Evolutionary conservation across 2,329 filamentous ascomycete genomes (phyloP).

Genomic region (Sarocladium oryzae): DNA sequence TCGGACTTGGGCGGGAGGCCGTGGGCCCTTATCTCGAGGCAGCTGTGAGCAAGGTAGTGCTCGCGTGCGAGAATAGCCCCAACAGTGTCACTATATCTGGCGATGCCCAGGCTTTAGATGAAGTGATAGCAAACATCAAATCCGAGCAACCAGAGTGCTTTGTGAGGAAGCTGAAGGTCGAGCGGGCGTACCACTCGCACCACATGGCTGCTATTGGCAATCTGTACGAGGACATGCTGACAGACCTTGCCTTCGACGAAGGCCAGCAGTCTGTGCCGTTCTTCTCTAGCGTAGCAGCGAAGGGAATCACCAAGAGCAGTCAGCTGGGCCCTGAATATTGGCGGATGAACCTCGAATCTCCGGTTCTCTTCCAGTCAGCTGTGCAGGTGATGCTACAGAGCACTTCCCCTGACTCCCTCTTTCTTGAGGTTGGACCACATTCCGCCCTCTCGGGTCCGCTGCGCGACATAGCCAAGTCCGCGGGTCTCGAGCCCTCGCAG

Average conservation of each 20-base stretch:
- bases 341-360: slow-evolving; percentile 14
- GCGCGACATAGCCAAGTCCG: neutral
- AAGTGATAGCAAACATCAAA: slow-evolving; percentile 22
- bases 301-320: neutral
- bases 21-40: slow-evolving; percentile 34
- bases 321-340: slow-evolving; percentile 11
- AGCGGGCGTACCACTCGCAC: slow-evolving; percentile 37
- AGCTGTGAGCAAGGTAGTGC: slow-evolving; percentile 17
- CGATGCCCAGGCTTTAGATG: slow-evolving; percentile 18
- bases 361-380: slow-evolving; percentile 12
- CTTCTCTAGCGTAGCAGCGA: too few relatives aligned
- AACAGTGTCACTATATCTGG: slow-evolving; percentile 29
- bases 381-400: slow-evolving; percentile 5
- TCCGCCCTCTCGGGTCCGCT: too few relatives aligned
- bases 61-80: slow-evolving; percentile 34
- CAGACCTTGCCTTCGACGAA: too few relatives aligned
- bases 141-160: slow-evolving; percentile 19
- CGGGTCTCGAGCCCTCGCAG: neutral
- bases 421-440: neutral
- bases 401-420: slow-evolving; percentile 24
- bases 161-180: slow-evolving; percentile 27
- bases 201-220: slow-evolving; percentile 24
- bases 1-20: slow-evolving; percentile 11
- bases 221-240: slow-evolving; percentile 15
- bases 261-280: too few relatives aligned